Evolutionary conservation across 192 early-diverging fungal species (phyloP).

Genomic region (Umbelopsis vinacea): DNA sequence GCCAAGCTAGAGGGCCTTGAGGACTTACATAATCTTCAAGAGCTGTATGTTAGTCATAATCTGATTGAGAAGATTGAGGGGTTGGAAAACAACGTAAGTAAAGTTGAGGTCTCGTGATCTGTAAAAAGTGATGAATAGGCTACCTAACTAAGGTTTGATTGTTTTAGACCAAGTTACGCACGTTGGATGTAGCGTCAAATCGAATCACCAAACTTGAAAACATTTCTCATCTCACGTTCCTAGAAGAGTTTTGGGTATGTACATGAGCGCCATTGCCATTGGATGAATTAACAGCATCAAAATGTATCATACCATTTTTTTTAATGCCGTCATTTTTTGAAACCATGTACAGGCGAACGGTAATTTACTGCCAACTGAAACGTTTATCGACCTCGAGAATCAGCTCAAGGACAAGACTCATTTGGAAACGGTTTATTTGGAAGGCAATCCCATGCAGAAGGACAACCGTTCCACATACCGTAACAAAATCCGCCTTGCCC

Average conservation of each 20-base stretch:
- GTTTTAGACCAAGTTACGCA: conserved; percentile 60
- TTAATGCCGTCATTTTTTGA: conserved; percentile 34
- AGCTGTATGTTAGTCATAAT: conserved; percentile 94
- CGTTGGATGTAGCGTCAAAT: conserved; percentile 91
- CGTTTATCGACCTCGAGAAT: conserved; percentile 76
- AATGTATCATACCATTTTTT: conserved; percentile 24
- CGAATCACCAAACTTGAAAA: conserved; percentile 72
- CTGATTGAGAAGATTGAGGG: conserved; percentile 77
- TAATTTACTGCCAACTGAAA: conserved; percentile 67
- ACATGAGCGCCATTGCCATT: conserved; percentile 32
- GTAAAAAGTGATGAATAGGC: background rate
- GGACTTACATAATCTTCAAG: conserved; percentile 72
- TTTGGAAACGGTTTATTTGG: conserved; percentile 89
- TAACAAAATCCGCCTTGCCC: conserved; percentile 79
- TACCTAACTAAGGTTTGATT: background rate
- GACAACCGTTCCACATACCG: conserved; percentile 78
- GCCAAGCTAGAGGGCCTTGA: conserved; percentile 76
- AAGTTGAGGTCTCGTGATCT: background rate
- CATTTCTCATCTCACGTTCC: conserved; percentile 63
- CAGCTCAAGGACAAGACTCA: conserved; percentile 63
- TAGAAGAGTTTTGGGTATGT: conserved; percentile 92
- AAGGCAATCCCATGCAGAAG: conserved; percentile 93
- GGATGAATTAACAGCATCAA: background rate
- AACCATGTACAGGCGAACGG: conserved; percentile 57
- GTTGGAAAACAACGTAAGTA: conserved; percentile 74